Base-by-base conservation (phyloP, 2,329 filamentous ascomycete species). In the Arachnomyces sp. region DNA sequence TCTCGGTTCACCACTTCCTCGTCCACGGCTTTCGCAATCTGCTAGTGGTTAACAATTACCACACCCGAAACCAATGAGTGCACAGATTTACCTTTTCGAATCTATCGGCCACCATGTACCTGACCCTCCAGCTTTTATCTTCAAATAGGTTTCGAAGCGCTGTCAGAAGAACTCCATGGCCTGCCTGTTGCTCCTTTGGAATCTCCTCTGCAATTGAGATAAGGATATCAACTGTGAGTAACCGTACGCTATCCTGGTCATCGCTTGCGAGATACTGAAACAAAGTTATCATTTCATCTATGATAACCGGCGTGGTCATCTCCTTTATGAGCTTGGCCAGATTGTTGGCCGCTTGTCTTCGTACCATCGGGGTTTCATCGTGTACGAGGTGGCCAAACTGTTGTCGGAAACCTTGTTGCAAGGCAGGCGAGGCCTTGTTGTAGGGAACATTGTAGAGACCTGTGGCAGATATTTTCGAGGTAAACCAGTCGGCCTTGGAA, bases 401-500 rank as follows among this genome's bases (percentile, higher is more conserved):
- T 66, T 90, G 83, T 59, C 92, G 80, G 44, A 98, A 81, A 54
- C 82, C 83, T 69, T 95, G 87, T 69, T 98, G 92, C 52, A 89
- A 80, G n/a, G 81, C 75, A 38, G 83, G 77, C 40, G 87, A 84
- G 44, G 92, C 87, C 73, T 93, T 94, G 57, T 82, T 84, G 73
- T 98, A 98, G 50, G 92, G 90, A 36, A 82, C 79, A 62, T 86
- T 92, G 72, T 90, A 98, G 48, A 98, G 83, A 48, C 92, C 92
- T 50, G 90, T 95, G 47, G 90, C 92, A 25, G 92, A 98, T 50
- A 98, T 92, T 72, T 96, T 98, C 50, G 92, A 96, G 43, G 92
- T 98, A 68, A 98, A 98, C 92, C 92, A 98, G 70, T 98, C 92
- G 68, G 92, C 92, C 77, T 96, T 98, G 51, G 92, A 93, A 46